Base-by-base conservation (phyloP, 2,329 filamentous ascomycete species). In the Sporothrix globosa region DNA sequence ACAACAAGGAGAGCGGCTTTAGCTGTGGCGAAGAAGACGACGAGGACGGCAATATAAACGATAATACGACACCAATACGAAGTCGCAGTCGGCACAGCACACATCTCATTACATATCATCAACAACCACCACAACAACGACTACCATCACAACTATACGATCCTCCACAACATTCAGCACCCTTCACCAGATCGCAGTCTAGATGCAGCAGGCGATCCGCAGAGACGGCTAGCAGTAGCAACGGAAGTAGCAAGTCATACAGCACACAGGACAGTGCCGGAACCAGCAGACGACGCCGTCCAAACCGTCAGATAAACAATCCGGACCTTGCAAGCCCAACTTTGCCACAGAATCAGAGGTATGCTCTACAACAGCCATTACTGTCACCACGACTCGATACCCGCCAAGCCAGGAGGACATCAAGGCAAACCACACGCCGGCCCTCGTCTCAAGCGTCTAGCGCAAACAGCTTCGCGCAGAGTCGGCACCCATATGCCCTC, bases 51-150 rank as follows among this genome's bases (percentile, higher is more conserved):
- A 83, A 82, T 73, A 81, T 82, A 41, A 83, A 84, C 72, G 80
- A 82, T 73, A 82, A 85, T 0, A 80, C 85, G 0, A 86, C 84
- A n/a, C 87, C 85, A 34, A 81, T 84, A 7, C 81, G 80, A 58
- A 85, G 83, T 71, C 81, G 79, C 74, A 71, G 68, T 30, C 52
- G 60, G 21, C 46, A 44, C 14, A 69, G 70, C 72, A 4, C 74
- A 73, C 44, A 76, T 74, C 65, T 71, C 53, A 11, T 50, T 41
- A 72, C 70, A 30, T 77, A 73, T 58, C 34, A 65, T 41, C 52
- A 61, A 21, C 56, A 50, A 14, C 67, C 58, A 30, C 65, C 14
- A 7, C 56, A 30, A n/a, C 65, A 56, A 21, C 68, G 30, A 61
- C 44, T 13, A 53, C 46, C 7, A 53, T 17, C 46, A 60, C 34